Evolutionary conservation across 83 land plant species (phyloP).

Genomic region (Diphasiastrum complanatum): DNA sequence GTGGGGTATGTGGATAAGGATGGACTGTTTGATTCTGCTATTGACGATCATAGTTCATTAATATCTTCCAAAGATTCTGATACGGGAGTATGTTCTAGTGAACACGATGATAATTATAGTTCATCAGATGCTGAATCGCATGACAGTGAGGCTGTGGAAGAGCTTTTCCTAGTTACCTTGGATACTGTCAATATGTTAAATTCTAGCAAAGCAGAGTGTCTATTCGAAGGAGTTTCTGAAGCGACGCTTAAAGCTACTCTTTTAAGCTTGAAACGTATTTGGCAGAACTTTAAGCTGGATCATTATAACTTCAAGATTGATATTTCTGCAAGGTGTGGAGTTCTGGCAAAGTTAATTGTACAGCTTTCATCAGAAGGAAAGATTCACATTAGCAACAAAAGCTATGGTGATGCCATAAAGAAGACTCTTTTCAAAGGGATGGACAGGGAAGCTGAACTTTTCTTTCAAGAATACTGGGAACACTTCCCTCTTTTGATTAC

Average conservation of each 20-base stretch:
- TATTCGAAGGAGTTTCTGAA: not conserved
- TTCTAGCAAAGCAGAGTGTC: not conserved
- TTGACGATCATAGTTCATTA: too few relatives aligned
- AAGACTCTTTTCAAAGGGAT: not conserved
- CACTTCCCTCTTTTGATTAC: conserved; percentile 36
- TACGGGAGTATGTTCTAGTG: not conserved
- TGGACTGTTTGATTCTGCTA: too few relatives aligned
- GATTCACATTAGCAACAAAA: too few relatives aligned
- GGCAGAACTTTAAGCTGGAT: too few relatives aligned
- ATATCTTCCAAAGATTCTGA: not conserved
- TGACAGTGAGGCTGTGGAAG: conserved; percentile 16
- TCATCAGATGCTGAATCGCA: not conserved
- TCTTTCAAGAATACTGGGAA: conserved; percentile 58
- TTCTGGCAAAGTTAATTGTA: conserved; percentile 50
- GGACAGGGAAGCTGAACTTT: conserved; percentile 32
- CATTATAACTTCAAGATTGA: too few relatives aligned
- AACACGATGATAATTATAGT: not conserved
- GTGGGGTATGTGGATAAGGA: too few relatives aligned
- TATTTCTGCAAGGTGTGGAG: conserved; percentile 8
- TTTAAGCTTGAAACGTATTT: not conserved
- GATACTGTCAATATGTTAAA: not conserved
- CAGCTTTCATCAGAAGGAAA: conserved; percentile 40
- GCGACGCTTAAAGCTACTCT: not conserved
- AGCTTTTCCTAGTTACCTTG: conserved; percentile 41
- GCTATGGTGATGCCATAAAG: not conserved